phyloP scores from a whole-genome alignment of 768 basidiomycete species.

The Pleurotus sapidus region DNA sequence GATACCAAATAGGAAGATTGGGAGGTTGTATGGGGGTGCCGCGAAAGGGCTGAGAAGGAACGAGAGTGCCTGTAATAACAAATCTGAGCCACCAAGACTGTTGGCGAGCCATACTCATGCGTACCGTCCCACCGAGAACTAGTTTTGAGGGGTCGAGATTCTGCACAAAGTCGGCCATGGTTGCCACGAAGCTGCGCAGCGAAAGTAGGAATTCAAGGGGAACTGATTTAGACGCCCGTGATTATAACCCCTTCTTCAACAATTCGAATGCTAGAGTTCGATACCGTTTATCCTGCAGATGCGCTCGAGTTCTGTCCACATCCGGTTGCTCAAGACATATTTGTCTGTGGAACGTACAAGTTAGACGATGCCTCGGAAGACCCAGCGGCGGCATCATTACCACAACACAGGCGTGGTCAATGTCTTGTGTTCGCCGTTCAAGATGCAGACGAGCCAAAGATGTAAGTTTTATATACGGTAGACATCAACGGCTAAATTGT shows the following conservation, averaged over 20 bases:
- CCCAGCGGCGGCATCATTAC: conserved; percentile 4
- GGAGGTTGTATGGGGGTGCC: conserved; percentile 72
- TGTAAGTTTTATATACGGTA: conserved; percentile 27
- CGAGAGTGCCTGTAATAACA: conserved; percentile 49
- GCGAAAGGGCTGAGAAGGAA: conserved; percentile 54
- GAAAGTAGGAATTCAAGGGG: background rate
- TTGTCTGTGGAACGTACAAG: conserved; percentile 93
- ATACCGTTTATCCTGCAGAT: conserved; percentile 86
- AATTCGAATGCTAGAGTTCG: conserved; percentile 22
- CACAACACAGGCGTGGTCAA: conserved; percentile 59
- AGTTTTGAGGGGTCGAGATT: conserved; percentile 72
- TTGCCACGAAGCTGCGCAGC: background rate
- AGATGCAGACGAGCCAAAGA: conserved; percentile 17
- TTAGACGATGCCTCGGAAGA: conserved; percentile 39
- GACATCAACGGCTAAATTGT: background rate
- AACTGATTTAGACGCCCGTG: no score
- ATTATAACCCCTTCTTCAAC: background rate
- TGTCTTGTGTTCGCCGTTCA: conserved; percentile 64
- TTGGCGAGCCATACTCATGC: conserved; percentile 14
- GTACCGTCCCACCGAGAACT: conserved; percentile 59
- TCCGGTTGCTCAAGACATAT: conserved; percentile 50
- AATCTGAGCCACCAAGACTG: background rate
- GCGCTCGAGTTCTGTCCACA: conserved; percentile 89
- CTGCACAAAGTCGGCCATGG: conserved; percentile 57
- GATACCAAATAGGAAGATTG: conserved; percentile 77